Evolutionary conservation across 441 rosid genomes (phyloP).

Genomic region (Hypseocharis bilobata): DNA sequence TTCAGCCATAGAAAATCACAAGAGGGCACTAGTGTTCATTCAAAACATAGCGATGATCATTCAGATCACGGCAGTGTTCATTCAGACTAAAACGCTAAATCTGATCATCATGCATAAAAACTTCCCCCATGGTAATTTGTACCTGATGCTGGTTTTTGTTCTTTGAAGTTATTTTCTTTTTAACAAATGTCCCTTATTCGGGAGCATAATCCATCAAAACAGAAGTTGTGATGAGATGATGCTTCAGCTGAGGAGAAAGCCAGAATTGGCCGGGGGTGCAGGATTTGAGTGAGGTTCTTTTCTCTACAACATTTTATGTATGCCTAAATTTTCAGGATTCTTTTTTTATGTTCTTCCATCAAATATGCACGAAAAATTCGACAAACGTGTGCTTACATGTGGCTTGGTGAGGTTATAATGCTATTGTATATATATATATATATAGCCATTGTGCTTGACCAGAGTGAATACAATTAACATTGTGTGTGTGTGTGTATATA

Average conservation of each 20-base stretch:
- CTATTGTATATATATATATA: not conserved
- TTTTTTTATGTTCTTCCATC: not conserved
- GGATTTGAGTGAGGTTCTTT: not conserved
- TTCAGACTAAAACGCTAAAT: not conserved
- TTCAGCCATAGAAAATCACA: not conserved
- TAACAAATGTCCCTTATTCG: not conserved
- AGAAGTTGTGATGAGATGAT: too few species aligned
- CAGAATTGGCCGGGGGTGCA: not conserved
- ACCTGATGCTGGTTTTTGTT: not conserved
- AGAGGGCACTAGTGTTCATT: not conserved
- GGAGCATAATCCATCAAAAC: too few species aligned
- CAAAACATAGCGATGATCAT: not conserved
- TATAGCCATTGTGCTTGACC: not conserved
- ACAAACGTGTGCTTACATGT: not conserved
- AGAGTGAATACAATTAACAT: not conserved
- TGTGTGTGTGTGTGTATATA: too few species aligned
- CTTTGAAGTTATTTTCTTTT: not conserved
- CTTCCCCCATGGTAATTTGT: not conserved
- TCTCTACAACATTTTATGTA: not conserved
- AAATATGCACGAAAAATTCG: not conserved
- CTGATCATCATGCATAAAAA: not conserved
- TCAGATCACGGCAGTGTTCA: too few species aligned
- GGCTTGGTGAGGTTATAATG: too few species aligned
- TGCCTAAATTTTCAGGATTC: not conserved
- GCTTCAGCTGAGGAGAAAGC: not conserved